Evolutionary conservation across 2,329 filamentous ascomycete species (phyloP), one percentile per base, ranked within the genome.

Genomic region (Pochonia chlamydosporia): DNA sequence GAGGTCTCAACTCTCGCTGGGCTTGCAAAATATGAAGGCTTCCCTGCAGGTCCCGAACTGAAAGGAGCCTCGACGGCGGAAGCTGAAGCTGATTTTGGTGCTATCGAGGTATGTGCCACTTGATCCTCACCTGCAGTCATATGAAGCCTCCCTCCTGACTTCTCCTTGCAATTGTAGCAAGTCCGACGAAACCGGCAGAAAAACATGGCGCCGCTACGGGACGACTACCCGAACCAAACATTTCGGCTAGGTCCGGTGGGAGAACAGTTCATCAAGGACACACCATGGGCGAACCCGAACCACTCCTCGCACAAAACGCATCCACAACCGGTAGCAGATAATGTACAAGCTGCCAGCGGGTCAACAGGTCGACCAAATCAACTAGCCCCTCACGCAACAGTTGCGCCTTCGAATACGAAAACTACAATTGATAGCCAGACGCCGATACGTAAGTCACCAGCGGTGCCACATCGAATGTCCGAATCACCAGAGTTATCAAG

Each of bases 11-110:
- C 96, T 24, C 72, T 99, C 48, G 85, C 91, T 5, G 92, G 92
- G 31, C 77, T 97, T 44, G 91, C 92, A 30, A 97, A 96, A 68
- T 91, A 96, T 63, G 84, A 95, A 59, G 93, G 93, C 21, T 99
- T 99, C 68, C 93, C 93, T 30, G 91, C 92, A 26, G 93, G 91
- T n/a, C 93, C 93, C 18, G 78, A 87, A 28, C 85, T 99, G 67
- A 75, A 75, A 49, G 79, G 87, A 36, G 87, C 88, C 23, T 84
- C 85, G 31, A 67, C 78, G 20, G 73, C 78, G 10, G 89, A 96
- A 60, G 69, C 93, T 40, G 89, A 96, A 47, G 85, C 92, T 43
- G 93, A 99, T 68, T 73, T 97, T 53, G 84, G 87, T 63, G 86
- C 86, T 56, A 96, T 99, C 75, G 85, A 87, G 61, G 91, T 96